Percentiles rank a stretch among this genome's conserved stretches.
phyloP scores from a whole-genome alignment of 129 eudicot genomes.

The Cynara cardunculus region DNA sequence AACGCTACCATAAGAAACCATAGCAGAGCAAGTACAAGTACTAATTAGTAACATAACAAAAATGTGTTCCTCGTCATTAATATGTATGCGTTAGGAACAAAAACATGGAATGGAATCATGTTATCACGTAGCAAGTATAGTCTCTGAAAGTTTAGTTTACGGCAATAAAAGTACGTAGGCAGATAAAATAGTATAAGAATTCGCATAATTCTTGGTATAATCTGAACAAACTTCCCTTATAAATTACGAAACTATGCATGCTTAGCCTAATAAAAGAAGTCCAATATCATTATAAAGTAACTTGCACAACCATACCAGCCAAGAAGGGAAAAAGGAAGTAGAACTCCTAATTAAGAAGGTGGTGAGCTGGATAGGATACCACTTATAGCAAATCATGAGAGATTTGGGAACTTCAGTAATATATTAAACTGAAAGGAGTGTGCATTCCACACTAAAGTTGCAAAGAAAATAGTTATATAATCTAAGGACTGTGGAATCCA shows the following conservation, averaged over 20 bases:
- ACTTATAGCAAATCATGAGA: background rate
- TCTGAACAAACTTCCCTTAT: background rate
- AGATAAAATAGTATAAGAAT: too few species aligned
- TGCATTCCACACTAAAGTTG: conserved; percentile 33
- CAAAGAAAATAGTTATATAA: background rate
- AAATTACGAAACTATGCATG: background rate
- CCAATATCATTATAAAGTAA: background rate
- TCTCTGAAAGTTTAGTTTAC: too few species aligned
- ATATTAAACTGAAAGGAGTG: conserved; percentile 19
- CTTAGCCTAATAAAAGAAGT: background rate
- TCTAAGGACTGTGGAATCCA: conserved; percentile 20
- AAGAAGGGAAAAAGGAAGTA: background rate
- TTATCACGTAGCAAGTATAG: too few species aligned
- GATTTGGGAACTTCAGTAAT: background rate
- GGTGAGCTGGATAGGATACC: background rate
- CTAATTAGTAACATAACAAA: too few species aligned
- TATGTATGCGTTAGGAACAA: too few species aligned
- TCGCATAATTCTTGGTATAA: too few species aligned
- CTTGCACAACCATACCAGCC: background rate
- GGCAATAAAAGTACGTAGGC: too few species aligned
- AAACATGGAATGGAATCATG: too few species aligned
- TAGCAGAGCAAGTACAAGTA: too few species aligned
- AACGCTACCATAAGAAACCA: too few species aligned
- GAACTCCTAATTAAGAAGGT: background rate
- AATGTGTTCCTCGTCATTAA: too few species aligned